Evolutionary conservation across 208 protist genomes (phyloP), one percentile per base, ranked within the genome.

Genomic region (Acanthamoeba rhysodes): DNA sequence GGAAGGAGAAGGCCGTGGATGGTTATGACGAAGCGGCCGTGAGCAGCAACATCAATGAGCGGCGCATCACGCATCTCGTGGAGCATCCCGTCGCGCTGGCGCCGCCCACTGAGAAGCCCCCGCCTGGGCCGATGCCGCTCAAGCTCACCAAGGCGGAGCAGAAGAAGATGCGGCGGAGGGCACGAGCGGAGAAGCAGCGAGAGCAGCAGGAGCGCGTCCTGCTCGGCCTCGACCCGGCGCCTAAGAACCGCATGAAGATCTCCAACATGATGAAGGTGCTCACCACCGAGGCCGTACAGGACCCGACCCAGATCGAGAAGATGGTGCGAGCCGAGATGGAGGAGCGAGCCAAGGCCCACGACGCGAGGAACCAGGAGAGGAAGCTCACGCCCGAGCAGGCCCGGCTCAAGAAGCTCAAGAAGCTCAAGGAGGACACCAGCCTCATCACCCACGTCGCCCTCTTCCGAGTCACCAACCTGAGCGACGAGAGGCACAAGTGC

Each of bases 181-280:
- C 45, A n/a, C 72, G 96, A 27, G 55, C 10, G 2, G 96, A 96
- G 55, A 14, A 48, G 41, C 14, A 62, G 27, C 55, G 74, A 1
- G 95, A 97, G 78, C 9, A 90, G 48, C 62, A 95, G 91, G 96
- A 96, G 68, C 22, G 76, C 34, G 70, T 96, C 7, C 37, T 93
- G 20, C 70, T 96, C 34, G 96, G 96, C 34, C 62, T 96, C 10
- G 95, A 88, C 41, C 12, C 50, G 37, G 74, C 96, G 57, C 95
- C 95, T 18, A 53, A 85, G 34, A 53, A 72, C 59, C 96, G 95
- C 62, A 87, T 98, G 27, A 97, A 97, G 90, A 41, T 98, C 24
- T 95, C 59, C 27, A 98, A 97, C 88, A 45, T 98, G 24, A 98
- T 98, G 97, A 55, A 93, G 20, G 97, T 97, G 32, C 48, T 97